Evolutionary conservation across 179 eudicot species (phyloP).

Genomic region (Gypsophila paniculata): DNA sequence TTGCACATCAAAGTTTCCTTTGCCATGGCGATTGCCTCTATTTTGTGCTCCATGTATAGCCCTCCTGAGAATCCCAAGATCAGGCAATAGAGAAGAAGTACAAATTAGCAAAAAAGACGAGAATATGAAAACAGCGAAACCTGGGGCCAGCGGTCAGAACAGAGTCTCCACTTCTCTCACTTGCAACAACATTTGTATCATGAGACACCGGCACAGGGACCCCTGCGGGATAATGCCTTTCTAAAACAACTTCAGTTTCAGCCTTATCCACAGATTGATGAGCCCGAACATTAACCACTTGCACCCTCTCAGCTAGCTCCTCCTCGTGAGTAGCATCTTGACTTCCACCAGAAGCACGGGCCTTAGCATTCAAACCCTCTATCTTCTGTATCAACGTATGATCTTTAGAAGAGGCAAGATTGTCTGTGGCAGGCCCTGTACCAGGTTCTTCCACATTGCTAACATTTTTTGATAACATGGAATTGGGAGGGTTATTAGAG

Average conservation of each 20-base stretch:
- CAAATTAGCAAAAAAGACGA: not conserved
- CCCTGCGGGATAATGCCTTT: conserved; percentile 38
- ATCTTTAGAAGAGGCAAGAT: conserved; percentile 37
- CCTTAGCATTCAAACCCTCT: conserved; percentile 83
- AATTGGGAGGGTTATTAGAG: conserved; percentile 24
- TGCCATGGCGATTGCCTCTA: conserved; percentile 46
- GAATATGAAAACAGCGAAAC: conserved; percentile 36
- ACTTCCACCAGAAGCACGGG: conserved; percentile 56
- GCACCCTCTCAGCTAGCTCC: conserved; percentile 32
- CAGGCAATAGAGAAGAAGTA: conserved; percentile 8
- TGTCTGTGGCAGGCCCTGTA: conserved; percentile 29
- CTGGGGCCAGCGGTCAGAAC: conserved; percentile 39
- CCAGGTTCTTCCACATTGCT: conserved; percentile 31
- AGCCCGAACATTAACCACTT: conserved; percentile 27
- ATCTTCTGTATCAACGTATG: conserved; percentile 65
- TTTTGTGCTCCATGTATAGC: conserved; percentile 45
- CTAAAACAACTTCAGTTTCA: conserved; percentile 30
- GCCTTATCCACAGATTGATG: conserved; percentile 20
- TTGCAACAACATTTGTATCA: conserved; percentile 27
- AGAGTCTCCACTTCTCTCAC: conserved; percentile 34
- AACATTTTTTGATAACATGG: conserved; percentile 31
- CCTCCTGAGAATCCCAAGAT: conserved; percentile 49
- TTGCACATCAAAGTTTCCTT: conserved; percentile 47
- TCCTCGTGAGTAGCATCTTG: conserved; percentile 29
- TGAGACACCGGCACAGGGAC: conserved; percentile 33